Conservation (phyloP, 768 basidiomycete species). For the Rhodocollybia butyracea region DNA sequence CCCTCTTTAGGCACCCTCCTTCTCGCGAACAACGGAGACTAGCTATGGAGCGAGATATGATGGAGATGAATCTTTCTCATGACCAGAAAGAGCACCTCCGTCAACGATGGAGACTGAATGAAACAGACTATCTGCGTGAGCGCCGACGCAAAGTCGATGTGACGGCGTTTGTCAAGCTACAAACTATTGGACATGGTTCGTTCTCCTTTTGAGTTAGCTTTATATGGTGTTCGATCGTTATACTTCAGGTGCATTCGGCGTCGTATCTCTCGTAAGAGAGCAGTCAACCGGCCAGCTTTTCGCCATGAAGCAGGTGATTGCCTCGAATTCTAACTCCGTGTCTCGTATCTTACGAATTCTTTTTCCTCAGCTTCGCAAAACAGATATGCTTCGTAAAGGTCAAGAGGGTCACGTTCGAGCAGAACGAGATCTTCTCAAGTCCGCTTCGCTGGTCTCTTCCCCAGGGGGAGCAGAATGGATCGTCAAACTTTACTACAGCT, state of each 20-base stretch:
- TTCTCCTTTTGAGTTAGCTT: constrained; percentile 16
- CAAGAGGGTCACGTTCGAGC: constrained; percentile 98
- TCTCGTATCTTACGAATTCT: neutral
- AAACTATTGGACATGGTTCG: constrained; percentile 92
- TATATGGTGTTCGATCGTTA: constrained; percentile 9
- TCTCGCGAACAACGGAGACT: constrained; percentile 82
- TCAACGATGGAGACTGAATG: constrained; percentile 78
- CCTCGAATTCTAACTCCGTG: constrained; percentile 13
- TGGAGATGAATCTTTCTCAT: constrained; percentile 64
- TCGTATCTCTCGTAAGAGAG: constrained; percentile 90
- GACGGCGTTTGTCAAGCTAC: constrained; percentile 82
- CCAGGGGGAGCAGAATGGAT: constrained; percentile 88
- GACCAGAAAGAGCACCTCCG: constrained; percentile 70
- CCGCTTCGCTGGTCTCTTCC: constrained; percentile 77
- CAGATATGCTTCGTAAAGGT: constrained; percentile 92
- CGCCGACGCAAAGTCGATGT: constrained; percentile 78
- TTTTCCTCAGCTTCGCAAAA: constrained; percentile 66
- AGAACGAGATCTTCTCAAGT: constrained; percentile 90
- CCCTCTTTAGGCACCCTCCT: constrained; percentile 77
- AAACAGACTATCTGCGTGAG: constrained; percentile 88
- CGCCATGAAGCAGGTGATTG: constrained; percentile 91
- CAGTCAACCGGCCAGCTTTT: constrained; percentile 74
- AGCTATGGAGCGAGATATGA: constrained; percentile 89
- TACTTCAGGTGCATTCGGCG: constrained; percentile 84
- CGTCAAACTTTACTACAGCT: constrained; percentile 88